Percentiles rank a stretch among this genome's conserved stretches.
Conservation (phyloP, 2,329 filamentous ascomycete genomes). For the Corinectria fuckeliana region DNA sequence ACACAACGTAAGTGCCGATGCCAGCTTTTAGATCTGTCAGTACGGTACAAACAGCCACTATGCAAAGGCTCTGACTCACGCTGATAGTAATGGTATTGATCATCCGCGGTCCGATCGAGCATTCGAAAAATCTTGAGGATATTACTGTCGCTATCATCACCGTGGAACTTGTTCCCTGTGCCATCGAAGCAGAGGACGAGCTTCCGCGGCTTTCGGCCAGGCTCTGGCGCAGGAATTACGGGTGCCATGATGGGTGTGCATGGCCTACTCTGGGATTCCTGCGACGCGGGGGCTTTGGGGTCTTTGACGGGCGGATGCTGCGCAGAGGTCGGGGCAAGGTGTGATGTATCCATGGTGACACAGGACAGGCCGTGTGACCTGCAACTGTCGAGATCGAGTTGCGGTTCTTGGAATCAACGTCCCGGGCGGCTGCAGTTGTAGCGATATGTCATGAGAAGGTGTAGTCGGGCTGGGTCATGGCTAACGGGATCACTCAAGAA, state of each 20-base stretch:
- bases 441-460: background rate
- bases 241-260: conserved; percentile 31
- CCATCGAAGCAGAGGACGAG: conserved; percentile 69
- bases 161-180: conserved; percentile 68
- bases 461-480: background rate
- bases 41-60: background rate
- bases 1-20: conserved; percentile 76
- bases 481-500: background rate
- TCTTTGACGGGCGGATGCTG: conserved; percentile 21
- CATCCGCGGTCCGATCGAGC: conserved; percentile 66
- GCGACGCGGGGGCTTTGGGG: conserved; percentile 14
- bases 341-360: conserved; percentile 34
- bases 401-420: conserved; percentile 1
- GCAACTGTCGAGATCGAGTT: background rate
- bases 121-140: conserved; percentile 76
- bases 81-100: conserved; percentile 71
- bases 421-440: conserved; percentile 7
- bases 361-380: background rate
- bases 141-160: conserved; percentile 68
- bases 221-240: conserved; percentile 14
- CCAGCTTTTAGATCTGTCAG: conserved; percentile 54
- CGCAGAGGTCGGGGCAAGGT: conserved; percentile 31
- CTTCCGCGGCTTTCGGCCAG: conserved; percentile 46
- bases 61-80: conserved; percentile 48
- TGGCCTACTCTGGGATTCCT: conserved; percentile 33